Evolutionary conservation across 164 flowering plant species (phyloP), one percentile per base, ranked within the genome.

Genomic region (Vitis rotundifolia): DNA sequence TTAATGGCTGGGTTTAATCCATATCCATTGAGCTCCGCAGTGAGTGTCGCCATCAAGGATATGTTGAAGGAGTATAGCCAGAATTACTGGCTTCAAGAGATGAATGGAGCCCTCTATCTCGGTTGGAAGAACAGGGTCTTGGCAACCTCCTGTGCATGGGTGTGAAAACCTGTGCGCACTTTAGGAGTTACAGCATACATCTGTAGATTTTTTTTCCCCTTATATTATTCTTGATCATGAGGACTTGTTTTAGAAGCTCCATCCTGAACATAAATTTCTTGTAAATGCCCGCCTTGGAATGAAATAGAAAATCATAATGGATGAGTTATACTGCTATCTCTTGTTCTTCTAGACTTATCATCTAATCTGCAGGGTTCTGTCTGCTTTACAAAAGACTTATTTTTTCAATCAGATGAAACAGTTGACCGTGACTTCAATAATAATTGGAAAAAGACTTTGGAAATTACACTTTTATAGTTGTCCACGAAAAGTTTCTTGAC

Each of bases 121-220:
- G 67, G 80, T 5, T 87, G 91, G 91, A 77, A 53, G 71, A 79
- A 76, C 56, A 77, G 87, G 75, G 70, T 70, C 44, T 68, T 87
- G 78, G 69, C 78, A 0, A 82, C 91, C 15, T 70, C 72, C 73
- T 81, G 86, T 10, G 88, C 88, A 0, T 87, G 90, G 90, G 77
- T 75, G 77, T 83, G 75, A 77, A 63, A 29, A 5, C 49, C 12
- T 13, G 15, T 51, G 26, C 12, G 63, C 0, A 3, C 26, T 47
- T 26, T 47, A 11, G 16, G 2, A 22, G 26, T 22, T 22, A 22
- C 26, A 22, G 18, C 15, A 5, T 11, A 4, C 22, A 49, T 52
- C 57, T 68, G 68, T 76, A 78, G 59, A 64, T 58, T 50, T 49
- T 37, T 10, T 53, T 58, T 18, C 48, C 19, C 2, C 12, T 62